Evolutionary conservation across 768 basidiomycete genomes (phyloP), one percentile per base, ranked within the genome.

Genomic region (Paxillus involutus): DNA sequence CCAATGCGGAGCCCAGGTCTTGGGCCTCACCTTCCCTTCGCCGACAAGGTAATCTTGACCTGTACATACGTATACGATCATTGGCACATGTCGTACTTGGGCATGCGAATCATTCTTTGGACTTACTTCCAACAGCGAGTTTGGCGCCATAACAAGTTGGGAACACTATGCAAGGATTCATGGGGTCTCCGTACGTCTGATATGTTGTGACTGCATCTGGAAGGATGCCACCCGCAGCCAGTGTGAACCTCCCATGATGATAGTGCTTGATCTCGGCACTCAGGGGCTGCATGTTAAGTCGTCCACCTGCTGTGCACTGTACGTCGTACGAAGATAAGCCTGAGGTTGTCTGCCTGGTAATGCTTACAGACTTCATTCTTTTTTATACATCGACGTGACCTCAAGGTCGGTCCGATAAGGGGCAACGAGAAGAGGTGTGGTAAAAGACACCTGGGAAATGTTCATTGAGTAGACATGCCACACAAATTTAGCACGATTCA

Each of bases 191-290:
- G 57, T 81, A 83, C 3, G 80, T 83, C 42, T 79, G 73, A 62
- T 79, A 84, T 21, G 83, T 82, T 9, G 83, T 84, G 42, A 83
- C 61, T 9, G 83, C 82, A 57, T 83, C 75, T 9, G 82, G 81
- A 29, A 84, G 65, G 5, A 79, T 68, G 21, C 83, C 82, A 13
- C 83, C 82, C 6, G 26, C 26, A 42, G 75, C 63, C 26, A 82
- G 73, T 16, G 57, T 70, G 63, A 83, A 78, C n/a, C 81, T 77
- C 13, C 82, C 83, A 53, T 84, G 83, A 55, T 77, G 79, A 57
- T 81, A 76, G 63, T 75, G 78, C 57, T 79, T 72, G 6, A 75
- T 80, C 29, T 44, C 59, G 42, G 47, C 59, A 30, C 56, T 55
- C 11, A 39, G 36, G n/a, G 60, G 19, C 48, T 58, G 29, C 60